These are phyloP conservation scores for Agaricus subrufescens DNA, from an alignment of 768 basidiomycete genomes.

Conservation along the genomic window DNA sequence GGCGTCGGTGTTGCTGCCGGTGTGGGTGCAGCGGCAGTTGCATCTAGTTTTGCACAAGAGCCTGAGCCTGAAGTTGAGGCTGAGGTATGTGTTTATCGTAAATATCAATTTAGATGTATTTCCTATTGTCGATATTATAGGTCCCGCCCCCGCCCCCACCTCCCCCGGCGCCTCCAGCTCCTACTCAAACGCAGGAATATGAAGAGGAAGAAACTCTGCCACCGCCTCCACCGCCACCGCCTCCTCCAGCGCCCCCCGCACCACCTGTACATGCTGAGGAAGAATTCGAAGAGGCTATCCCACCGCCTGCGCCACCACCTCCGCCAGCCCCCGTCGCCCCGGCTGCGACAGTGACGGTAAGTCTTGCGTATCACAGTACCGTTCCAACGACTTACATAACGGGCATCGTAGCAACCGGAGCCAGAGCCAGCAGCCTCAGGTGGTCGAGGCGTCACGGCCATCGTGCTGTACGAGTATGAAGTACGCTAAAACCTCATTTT, in stretches of 20 bases:
- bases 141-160: constrained; percentile 32
- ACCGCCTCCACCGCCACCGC: constrained; percentile 29
- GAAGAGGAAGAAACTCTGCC: constrained; percentile 24
- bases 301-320: constrained; percentile 43
- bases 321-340: constrained; percentile 47
- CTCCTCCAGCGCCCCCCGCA: constrained; percentile 37
- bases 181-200: constrained; percentile 23
- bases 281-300: constrained; percentile 16
- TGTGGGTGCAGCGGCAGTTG: constrained; percentile 23
- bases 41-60: constrained; percentile 23
- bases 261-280: constrained; percentile 23
- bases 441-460: constrained; percentile 56
- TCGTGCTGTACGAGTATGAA: constrained; percentile 82
- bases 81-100: constrained; percentile 15
- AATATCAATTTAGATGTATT: not conserved
- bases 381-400: not conserved
- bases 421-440: constrained; percentile 24
- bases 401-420: constrained; percentile 30
- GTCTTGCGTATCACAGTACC: not conserved
- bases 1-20: constrained; percentile 29
- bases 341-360: constrained; percentile 26
- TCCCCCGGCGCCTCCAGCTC: constrained; percentile 32
- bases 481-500: constrained; percentile 22
- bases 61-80: constrained; percentile 13
- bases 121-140: constrained; percentile 3